Conservation (phyloP, 345 rosid species). For the Eutrema japonicum region DNA sequence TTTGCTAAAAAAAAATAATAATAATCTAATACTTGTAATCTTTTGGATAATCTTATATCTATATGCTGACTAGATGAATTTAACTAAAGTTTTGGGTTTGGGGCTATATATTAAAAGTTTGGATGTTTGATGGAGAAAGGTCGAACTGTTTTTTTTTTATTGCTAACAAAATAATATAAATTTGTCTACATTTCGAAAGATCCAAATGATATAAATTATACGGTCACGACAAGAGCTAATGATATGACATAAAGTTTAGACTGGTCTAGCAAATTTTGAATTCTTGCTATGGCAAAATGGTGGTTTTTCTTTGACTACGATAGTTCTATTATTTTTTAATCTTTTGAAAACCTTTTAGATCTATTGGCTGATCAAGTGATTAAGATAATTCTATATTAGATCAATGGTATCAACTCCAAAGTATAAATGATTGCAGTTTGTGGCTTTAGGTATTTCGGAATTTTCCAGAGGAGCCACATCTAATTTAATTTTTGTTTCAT, state of each 20-base stretch:
- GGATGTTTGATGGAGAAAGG: conserved; percentile 35
- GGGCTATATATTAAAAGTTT: neutral
- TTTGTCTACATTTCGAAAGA: conserved; percentile 19
- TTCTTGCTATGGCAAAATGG: conserved; percentile 25
- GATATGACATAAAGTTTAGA: conserved; percentile 42
- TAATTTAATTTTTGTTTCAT: neutral
- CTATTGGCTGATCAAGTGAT: conserved; percentile 11
- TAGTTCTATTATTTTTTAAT: neutral
- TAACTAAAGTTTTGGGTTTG: conserved; percentile 2
- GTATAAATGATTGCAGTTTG: neutral
- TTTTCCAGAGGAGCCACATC: neutral
- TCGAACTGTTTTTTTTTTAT: neutral
- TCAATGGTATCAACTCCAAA: conserved; percentile 6
- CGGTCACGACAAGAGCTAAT: conserved; percentile 44
- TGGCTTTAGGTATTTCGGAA: conserved; percentile 4
- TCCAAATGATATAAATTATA: conserved; percentile 26
- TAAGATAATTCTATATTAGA: neutral
- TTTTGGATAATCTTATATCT: neutral
- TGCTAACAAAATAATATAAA: conserved; percentile 10
- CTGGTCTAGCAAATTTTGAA: conserved; percentile 39
- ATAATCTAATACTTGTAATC: neutral
- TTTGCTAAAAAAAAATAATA: too few relatives aligned
- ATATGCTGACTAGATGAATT: conserved; percentile 14
- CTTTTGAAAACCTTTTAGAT: neutral
- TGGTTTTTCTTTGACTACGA: conserved; percentile 12